phyloP scores from a whole-genome alignment of 2,329 filamentous ascomycete genomes.

The Diaporthe vaccinii region DNA sequence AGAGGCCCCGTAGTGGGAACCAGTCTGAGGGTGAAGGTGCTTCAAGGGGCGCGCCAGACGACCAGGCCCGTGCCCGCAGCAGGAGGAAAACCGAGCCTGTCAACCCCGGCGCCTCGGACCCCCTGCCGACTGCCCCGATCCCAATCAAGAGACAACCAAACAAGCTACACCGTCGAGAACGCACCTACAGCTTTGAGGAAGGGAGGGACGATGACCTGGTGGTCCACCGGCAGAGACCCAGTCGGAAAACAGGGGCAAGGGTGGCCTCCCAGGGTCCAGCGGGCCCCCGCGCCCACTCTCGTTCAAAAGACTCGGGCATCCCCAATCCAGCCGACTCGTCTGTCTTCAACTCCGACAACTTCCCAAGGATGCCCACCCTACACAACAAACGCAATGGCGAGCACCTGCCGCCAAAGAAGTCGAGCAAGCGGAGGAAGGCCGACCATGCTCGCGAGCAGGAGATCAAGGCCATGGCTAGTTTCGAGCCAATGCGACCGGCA shows the following conservation, averaged over 20 bases:
- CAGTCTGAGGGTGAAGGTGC: constrained; percentile 65
- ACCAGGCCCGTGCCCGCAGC: constrained; percentile 47
- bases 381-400: constrained; percentile 73
- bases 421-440: constrained; percentile 81
- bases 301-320: constrained; percentile 35
- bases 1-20: constrained; percentile 65
- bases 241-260: constrained; percentile 45
- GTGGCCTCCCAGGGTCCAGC: constrained; percentile 38
- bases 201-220: constrained; percentile 68
- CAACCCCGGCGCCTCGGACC: constrained; percentile 34
- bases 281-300: constrained; percentile 41
- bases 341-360: constrained; percentile 44
- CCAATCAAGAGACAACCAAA: constrained; percentile 60
- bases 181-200: constrained; percentile 74
- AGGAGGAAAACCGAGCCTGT: constrained; percentile 53
- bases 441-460: constrained; percentile 87
- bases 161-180: constrained; percentile 62
- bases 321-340: constrained; percentile 30
- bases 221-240: constrained; percentile 50
- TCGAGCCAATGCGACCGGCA: constrained; percentile 74
- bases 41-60: constrained; percentile 39
- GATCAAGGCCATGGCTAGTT: constrained; percentile 85
- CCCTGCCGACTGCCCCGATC: constrained; percentile 42
- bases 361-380: constrained; percentile 65
- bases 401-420: constrained; percentile 74